Percentiles rank a stretch among this genome's conserved stretches.
Evolutionary conservation across 192 early-diverging fungal genomes (phyloP).

Genomic region (Coemansia sp.): DNA sequence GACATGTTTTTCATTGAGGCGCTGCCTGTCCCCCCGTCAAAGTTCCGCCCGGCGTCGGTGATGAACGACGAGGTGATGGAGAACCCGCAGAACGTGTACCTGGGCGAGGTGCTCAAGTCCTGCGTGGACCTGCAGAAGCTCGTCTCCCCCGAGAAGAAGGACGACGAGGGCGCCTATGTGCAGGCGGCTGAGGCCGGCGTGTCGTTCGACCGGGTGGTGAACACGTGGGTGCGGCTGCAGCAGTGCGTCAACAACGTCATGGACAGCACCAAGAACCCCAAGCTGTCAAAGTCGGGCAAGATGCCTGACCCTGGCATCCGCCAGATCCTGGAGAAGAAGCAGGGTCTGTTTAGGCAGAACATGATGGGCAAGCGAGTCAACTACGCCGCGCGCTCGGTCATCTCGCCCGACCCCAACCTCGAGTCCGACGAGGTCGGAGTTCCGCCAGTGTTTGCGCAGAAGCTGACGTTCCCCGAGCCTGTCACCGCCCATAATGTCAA

Average conservation of each 20-base stretch:
- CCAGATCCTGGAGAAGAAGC: slow-evolving; percentile 98
- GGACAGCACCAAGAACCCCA: slow-evolving; percentile 89
- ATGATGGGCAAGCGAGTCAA: slow-evolving; percentile 99
- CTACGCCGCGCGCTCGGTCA: slow-evolving; percentile 96
- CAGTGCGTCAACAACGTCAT: slow-evolving; percentile 90
- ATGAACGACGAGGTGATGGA: slow-evolving; percentile 90
- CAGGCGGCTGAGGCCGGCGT: slow-evolving; percentile 25
- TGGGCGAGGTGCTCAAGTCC: slow-evolving; percentile 82
- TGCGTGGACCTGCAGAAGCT: slow-evolving; percentile 70
- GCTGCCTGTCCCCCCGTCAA: slow-evolving; percentile 87
- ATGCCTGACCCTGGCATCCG: slow-evolving; percentile 86
- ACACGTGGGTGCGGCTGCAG: slow-evolving; percentile 81
- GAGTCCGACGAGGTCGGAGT: slow-evolving; percentile 98
- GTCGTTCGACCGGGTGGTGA: slow-evolving; percentile 55
- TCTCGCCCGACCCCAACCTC: slow-evolving; percentile 96
- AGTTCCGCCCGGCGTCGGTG: slow-evolving; percentile 91
- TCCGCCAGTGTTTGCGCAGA: slow-evolving; percentile 92
- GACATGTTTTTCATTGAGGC: slow-evolving; percentile 95
- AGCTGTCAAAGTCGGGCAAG: slow-evolving; percentile 61
- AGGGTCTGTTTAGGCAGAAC: slow-evolving; percentile 98
- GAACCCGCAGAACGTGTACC: slow-evolving; percentile 92
- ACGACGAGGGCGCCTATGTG: slow-evolving; percentile 16
- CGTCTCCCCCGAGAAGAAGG: slow-evolving; percentile 22
- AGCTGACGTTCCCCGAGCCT: slow-evolving; percentile 96
- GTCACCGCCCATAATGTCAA: slow-evolving; percentile 96